Base-by-base conservation (phyloP, 129 eudicot genomes). In the Lactuca sativa region DNA sequence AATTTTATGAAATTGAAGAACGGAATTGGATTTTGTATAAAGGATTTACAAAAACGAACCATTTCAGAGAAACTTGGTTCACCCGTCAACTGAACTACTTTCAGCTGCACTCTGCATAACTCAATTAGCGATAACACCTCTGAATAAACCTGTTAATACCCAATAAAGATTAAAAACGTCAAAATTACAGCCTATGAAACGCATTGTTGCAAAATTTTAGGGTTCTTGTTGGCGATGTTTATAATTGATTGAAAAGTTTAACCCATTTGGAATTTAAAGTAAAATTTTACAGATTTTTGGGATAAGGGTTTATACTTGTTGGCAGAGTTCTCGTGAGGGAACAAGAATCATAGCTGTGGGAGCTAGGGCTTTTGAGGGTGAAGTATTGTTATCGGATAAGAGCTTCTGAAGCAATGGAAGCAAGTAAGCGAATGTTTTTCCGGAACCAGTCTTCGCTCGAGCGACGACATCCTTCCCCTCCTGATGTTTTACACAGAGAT, bases 401-500 rank as follows among this genome's bases (percentile, higher is more conserved):
- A 95, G 85, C 78, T 90, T 95, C 72, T 95, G 99, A 74, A 90
- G 83, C 71, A 90, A 70, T 1, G 99, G 99, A 41, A 95, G 97
- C 31, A 95, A 67, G 70, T 95, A 95, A 36, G 97, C 93, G 40
- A 90, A 90, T 5, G 99, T 95, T 81, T 95, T 95, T 5, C 99
- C 99, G 0, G 99, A 95, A 9, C 99, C 99, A 2, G 99, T 95
- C 63, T 95, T 86, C 37, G 99, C 97, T 62, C 97, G 64, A 40
- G 99, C 96, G 5, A 95, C 95, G 64, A 93, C 99, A 74, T 93
- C 99, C 67, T 90, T 83, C 0, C 95, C 97, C 77, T 87, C 86
- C 96, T 90, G 75, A 48, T 15, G 74, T 7, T 12, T 40, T 30
- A 32, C 15, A 73, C 5, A 34, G n/a, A 17, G 11, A 53, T 38